phyloP scores from a whole-genome alignment of 2,329 filamentous ascomycete species.

The Lecanoromycetidae sp. region DNA sequence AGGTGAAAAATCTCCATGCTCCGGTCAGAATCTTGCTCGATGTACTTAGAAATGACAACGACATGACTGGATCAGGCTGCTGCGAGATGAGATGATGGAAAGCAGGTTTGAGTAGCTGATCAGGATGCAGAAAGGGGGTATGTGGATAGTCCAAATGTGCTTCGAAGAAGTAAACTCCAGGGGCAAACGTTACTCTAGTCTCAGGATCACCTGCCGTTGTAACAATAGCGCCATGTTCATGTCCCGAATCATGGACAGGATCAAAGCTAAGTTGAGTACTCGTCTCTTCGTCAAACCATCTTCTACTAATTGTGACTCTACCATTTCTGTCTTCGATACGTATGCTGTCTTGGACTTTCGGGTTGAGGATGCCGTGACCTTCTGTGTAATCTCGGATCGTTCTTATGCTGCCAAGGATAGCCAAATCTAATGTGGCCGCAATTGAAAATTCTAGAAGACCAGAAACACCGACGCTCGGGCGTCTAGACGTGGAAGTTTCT shows the following conservation, averaged over 20 bases:
- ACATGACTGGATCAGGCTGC: constrained; percentile 40
- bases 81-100: constrained; percentile 12
- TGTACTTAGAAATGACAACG: constrained; percentile 44
- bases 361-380: constrained; percentile 41
- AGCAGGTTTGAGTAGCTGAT: constrained; percentile 38
- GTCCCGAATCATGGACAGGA: background rate
- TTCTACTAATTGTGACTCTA: background rate
- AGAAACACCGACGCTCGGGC: background rate
- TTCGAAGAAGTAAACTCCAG: constrained; percentile 46
- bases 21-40: constrained; percentile 51
- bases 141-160: constrained; percentile 53
- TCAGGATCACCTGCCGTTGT: too few species aligned
- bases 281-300: background rate
- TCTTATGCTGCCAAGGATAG: constrained; percentile 50
- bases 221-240: constrained; percentile 11
- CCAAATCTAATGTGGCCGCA: constrained; percentile 42
- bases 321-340: background rate
- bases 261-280: background rate
- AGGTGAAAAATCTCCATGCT: constrained; percentile 54
- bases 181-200: constrained; percentile 31
- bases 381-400: constrained; percentile 53
- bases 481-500: background rate
- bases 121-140: constrained; percentile 40
- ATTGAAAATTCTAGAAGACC: constrained; percentile 16
- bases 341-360: constrained; percentile 36